Conservation (phyloP, 768 basidiomycete species). For the Naganishia onofrii region DNA sequence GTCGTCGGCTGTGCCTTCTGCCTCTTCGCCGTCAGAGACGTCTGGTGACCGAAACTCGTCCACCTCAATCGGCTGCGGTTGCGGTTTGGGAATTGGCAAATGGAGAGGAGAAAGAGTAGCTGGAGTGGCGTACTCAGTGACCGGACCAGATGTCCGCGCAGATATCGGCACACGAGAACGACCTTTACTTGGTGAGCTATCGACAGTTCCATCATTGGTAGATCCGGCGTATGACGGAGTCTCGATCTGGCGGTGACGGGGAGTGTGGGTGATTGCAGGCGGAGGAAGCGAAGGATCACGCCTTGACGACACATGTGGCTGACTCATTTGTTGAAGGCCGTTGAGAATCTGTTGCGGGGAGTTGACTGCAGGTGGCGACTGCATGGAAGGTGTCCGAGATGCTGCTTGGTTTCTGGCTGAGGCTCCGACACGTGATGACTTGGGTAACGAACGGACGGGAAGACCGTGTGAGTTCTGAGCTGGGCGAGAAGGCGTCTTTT, state of each 20-base stretch:
- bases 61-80: neutral
- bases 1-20: conserved; percentile 25
- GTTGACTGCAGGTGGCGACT: neutral
- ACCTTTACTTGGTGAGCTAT: conserved; percentile 18
- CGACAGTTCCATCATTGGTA: neutral
- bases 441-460: neutral
- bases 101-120: neutral
- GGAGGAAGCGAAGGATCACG: neutral
- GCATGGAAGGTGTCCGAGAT: neutral
- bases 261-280: neutral
- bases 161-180: neutral
- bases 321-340: conserved; percentile 12
- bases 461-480: conserved; percentile 3
- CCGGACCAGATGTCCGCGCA: neutral
- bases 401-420: neutral
- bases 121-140: neutral
- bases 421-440: neutral
- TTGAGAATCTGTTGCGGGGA: conserved; percentile 7
- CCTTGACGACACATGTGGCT: neutral
- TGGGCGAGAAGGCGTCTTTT: neutral
- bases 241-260: neutral
- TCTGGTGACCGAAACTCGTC: conserved; percentile 37
- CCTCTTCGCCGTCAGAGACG: conserved; percentile 35
- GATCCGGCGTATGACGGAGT: neutral
- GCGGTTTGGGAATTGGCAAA: neutral